Evolutionary conservation across 441 rosid species (phyloP).

Genomic region (Pelargonium cotyledonis): DNA sequence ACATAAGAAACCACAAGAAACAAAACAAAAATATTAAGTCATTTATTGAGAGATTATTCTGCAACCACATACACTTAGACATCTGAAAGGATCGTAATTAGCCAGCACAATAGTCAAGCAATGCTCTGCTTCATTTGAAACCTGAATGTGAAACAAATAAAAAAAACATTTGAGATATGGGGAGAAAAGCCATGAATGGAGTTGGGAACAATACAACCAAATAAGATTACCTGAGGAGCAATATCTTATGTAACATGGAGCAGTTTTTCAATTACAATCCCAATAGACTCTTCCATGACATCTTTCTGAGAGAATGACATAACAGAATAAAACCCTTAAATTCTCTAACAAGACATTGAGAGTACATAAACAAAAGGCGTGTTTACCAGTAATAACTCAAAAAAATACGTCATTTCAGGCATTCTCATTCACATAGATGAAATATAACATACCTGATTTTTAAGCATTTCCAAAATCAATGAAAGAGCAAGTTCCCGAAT

Average conservation of each 20-base stretch:
- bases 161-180: slow-evolving; percentile 15
- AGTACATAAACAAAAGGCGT: not conserved
- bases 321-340: not conserved
- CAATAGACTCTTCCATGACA: slow-evolving; percentile 79
- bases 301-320: slow-evolving; percentile 49
- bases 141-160: slow-evolving; percentile 33
- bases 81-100: slow-evolving; percentile 86
- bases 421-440: not conserved
- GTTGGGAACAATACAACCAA: slow-evolving; percentile 8
- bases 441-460: slow-evolving; percentile 45
- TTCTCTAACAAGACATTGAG: not conserved
- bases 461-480: slow-evolving; percentile 76
- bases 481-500: slow-evolving; percentile 70
- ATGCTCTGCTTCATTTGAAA: slow-evolving; percentile 79
- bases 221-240: slow-evolving; percentile 53
- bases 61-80: slow-evolving; percentile 72
- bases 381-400: not conserved
- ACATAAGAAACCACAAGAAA: not conserved
- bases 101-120: slow-evolving; percentile 70
- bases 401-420: not conserved
- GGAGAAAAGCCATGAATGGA: slow-evolving; percentile 13
- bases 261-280: slow-evolving; percentile 80
- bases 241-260: slow-evolving; percentile 67
- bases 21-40: not conserved
- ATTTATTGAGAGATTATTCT: not conserved